These are phyloP conservation scores for Xylaria flabelliformis DNA, from an alignment of 495 filamentous ascomycete species.

Conservation along the genomic window DNA sequence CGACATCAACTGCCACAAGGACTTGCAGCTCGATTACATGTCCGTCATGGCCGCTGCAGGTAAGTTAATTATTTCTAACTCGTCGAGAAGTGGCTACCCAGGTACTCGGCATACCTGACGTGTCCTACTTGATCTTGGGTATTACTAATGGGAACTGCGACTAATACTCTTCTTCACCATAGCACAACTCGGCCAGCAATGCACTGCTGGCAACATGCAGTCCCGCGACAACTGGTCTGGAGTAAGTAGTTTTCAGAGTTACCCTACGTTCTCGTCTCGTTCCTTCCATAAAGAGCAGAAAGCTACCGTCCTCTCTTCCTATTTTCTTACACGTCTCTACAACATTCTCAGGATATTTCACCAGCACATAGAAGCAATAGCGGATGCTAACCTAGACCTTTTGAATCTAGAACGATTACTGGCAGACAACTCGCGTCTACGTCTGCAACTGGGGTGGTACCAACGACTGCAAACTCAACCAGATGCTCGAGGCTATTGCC, in stretches of 20 bases:
- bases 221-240: not conserved
- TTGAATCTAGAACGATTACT: not conserved
- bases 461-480: not conserved
- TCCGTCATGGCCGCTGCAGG: not conserved
- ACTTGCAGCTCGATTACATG: slow-evolving; percentile 3
- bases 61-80: not conserved
- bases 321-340: not conserved
- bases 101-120: not conserved
- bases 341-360: not conserved
- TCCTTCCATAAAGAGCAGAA: not conserved
- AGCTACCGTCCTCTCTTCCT: not conserved
- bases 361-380: not conserved
- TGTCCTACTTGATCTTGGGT: not conserved
- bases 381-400: not conserved
- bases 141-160: not conserved
- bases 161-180: not conserved
- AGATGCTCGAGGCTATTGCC: slow-evolving; percentile 4
- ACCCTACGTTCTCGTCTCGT: not conserved
- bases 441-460: slow-evolving; percentile 8
- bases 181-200: slow-evolving; percentile 4
- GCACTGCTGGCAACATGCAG: not conserved
- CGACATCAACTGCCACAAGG: not conserved
- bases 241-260: not conserved
- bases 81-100: not conserved
- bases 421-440: slow-evolving; percentile 1